Base-by-base conservation (phyloP, 805 yeast species). In the Cyberlindnera mississippiensis region DNA sequence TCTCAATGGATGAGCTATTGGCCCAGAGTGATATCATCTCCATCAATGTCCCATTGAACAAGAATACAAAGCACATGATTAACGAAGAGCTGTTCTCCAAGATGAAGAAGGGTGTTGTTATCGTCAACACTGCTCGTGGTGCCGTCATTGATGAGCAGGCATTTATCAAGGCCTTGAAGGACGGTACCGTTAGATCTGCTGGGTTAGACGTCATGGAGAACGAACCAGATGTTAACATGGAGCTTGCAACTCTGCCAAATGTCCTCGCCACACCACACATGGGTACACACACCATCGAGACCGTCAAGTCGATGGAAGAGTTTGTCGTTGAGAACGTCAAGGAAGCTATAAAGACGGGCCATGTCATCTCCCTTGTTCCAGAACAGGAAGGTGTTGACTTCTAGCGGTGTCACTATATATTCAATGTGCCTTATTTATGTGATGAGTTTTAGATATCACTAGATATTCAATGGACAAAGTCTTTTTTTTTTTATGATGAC, bases 41-140 rank as follows among this genome's bases (percentile, higher is more conserved):
- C 33, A 67, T 89, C 47, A 82, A 83, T 55, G 71, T 89, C 37
- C 97, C 96, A 30, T 73, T 87, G 60, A 88, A 85, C 62, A 56
- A 74, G 14, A 59, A 75, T 29, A 89, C 97, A 1, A 75, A 68
- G 44, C 95, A 89, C 60, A 68, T 79, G 35, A 71, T 89, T 59
- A 73, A 82, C 62, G 72, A 67, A 35, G 80, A 72, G 11, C 68
- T 80, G 2, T 72, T 89, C 41, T 57, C 64, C 18, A 76, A 81
- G 62, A 80, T 85, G 85, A 89, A 89, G 62, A 77, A 78, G 44
- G 93, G 89, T 31, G 89, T 81, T 27, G 78, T 85, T 13, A 52
- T 71, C 19, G 80, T 87, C 31, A 89, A 89, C 65, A 87, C 95
- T 11, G 93, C 96, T 6, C 76, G 97, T 56, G 97, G 97, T 15